Percentiles rank a stretch among this genome's conserved stretches.
Conservation (phyloP, 148 eudicot genomes). For the Chenopodium album region DNA sequence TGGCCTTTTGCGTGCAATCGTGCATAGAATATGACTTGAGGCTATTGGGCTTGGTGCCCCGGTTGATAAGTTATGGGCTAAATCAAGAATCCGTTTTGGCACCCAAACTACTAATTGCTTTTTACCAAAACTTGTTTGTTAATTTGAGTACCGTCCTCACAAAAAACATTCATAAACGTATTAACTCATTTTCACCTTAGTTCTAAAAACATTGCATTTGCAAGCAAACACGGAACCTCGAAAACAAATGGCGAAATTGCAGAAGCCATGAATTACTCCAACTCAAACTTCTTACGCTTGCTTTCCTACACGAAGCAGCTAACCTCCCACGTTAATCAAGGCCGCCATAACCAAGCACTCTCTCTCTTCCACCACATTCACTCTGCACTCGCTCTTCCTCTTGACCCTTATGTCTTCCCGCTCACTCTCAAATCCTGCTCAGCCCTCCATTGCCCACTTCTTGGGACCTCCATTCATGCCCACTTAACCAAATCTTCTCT, state of each 20-base stretch:
- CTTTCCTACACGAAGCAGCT: conserved; percentile 43
- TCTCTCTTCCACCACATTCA: conserved; percentile 46
- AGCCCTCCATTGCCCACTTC: conserved; percentile 27
- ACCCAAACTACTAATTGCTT: too few species aligned
- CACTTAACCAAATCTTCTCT: conserved; percentile 36
- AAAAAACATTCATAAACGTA: too few species aligned
- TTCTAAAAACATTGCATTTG: too few species aligned
- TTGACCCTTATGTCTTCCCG: conserved; percentile 53
- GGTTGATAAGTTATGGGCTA: too few species aligned
- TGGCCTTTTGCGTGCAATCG: too few species aligned
- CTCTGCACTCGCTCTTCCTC: conserved; percentile 33
- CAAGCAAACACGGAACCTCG: not conserved
- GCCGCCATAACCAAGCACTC: conserved; percentile 44
- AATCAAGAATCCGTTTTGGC: too few species aligned
- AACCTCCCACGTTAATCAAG: conserved; percentile 44
- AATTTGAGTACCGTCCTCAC: too few species aligned
- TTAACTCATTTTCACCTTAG: too few species aligned
- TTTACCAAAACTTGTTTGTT: too few species aligned
- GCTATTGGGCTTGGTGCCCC: too few species aligned
- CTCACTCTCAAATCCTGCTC: conserved; percentile 55
- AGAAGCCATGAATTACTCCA: conserved; percentile 30
- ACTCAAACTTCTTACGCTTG: conserved; percentile 41
- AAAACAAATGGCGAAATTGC: not conserved
- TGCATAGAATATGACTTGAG: too few species aligned
- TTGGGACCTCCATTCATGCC: conserved; percentile 44